Base-by-base conservation (phyloP, 257 asterid genomes). In the Gentiana straminea region DNA sequence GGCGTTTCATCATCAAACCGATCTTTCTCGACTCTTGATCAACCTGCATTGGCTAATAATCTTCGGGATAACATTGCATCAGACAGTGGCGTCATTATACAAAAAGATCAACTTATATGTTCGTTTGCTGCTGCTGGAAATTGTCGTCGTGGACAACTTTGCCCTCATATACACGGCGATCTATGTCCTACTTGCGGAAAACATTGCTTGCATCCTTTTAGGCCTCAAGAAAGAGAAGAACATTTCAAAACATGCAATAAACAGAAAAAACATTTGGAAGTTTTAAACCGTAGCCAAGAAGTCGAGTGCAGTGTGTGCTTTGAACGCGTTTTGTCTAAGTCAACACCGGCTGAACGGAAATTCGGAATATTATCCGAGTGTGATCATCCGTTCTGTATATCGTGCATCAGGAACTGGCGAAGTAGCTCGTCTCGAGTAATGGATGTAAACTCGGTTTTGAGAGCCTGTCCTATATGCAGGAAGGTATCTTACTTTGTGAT, bases 261-360 rank as follows among this genome's bases (percentile, higher is more conserved):
- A 70, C 82, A 77, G 77, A 92, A 84, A 78, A 82, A 75, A 33
- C 82, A 85, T 61, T 61, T 88, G 52, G 92, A 88, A 54, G 79
- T 92, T 49, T 60, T 84, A 67, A 73, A 75, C 52, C 78, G 48
- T 15, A 92, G 98, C 77, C 94, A 80, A 73, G 94, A 85, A 59
- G 81, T 88, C 70, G 97, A 92, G 72, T 92, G 98, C 75, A 78
- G 89, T 63, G 98, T 92, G 68, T 92, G 98, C 69, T 94, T 87
- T 54, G 98, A 92, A 68, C 81, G 81, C 54, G 86, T 92, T 70
- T 84, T 92, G 50, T 77, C 89, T 5, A 92, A 92, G 73, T 70
- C 94, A 58, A 69, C 81, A 7, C 65, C 76, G 49, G 76, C 89
- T 60, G 98, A 92, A 70, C 73, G 94, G 53, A 92, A 87, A 69